Percentiles rank a stretch among this genome's conserved stretches.
phyloP scores from a whole-genome alignment of 2,329 filamentous ascomycete species.

The Boeremia lycopersici region DNA sequence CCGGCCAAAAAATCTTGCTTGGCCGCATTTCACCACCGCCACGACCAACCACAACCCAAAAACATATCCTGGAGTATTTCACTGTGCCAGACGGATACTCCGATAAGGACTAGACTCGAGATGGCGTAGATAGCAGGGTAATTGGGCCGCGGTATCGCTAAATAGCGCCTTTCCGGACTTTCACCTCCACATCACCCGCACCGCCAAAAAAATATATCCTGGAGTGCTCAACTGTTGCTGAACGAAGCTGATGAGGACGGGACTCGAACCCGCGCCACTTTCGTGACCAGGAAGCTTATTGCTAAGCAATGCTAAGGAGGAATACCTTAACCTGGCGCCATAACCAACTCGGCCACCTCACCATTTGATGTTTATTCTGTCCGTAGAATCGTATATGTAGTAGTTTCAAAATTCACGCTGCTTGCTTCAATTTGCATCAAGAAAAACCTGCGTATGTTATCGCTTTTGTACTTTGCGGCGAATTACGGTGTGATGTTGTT shows the following conservation, averaged over 20 bases:
- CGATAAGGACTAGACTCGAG: conserved; percentile 50
- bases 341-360: conserved; percentile 47
- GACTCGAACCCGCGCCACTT: conserved; percentile 49
- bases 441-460: neutral
- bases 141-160: no score
- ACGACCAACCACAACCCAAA: neutral
- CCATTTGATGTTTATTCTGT: conserved; percentile 14
- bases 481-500: neutral
- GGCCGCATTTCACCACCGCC: neutral
- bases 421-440: no score
- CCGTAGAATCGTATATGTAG: no score
- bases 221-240: neutral
- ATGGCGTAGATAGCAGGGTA: no score
- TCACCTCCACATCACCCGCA: no score
- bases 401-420: no score
- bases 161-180: no score
- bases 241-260: conserved; percentile 46
- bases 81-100: conserved; percentile 20
- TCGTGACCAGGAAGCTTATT: conserved; percentile 46
- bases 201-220: no score
- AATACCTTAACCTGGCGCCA: conserved; percentile 46
- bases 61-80: conserved; percentile 8
- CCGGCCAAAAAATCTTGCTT: neutral
- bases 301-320: conserved; percentile 33
- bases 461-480: neutral